Base-by-base conservation (phyloP, 1,284 basidiomycete species). In the Trametes sp. region DNA sequence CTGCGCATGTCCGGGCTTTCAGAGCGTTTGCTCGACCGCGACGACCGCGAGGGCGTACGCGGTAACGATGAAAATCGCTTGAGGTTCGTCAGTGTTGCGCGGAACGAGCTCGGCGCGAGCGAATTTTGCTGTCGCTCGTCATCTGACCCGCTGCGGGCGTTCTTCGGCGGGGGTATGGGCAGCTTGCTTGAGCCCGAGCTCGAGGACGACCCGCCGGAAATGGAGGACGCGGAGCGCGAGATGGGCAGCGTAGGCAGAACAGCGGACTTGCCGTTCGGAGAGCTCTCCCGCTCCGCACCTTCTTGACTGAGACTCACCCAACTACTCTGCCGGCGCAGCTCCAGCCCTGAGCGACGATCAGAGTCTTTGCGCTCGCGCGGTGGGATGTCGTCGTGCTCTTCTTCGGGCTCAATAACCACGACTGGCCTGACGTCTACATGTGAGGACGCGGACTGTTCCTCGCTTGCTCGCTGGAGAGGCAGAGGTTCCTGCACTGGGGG, bases 21-120 rank as follows among this genome's bases (percentile, higher is more conserved):
- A 4, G 66, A 67, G 13, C 52, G 56, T 35, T 61, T 63, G 53
- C 62, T 65, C 3, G 69, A 65, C 21, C 38, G 56, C 4, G 66
- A 67, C 26, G 66, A 63, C 14, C 66, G 70, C 61, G 84, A 84
- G 38, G 87, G 85, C 10, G 86, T 82, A 44, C 84, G 82, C 21
- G 88, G 87, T 56, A 91, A 75, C 2, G 87, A 80, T 19, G 80
- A 83, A 61, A 87, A 85, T 13, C 87, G 84, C 75, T 86, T 92
- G 36, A 79, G 63, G 62, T 71, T 76, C 11, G 66, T 64, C 13
- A 75, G 63, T 23, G 70, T 73, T 28, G 68, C 64, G 54, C 63
- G 71, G 59, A 74, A 69, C 28, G 70, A 62, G 50, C 72, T 74
- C n/a, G 62, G 65, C 26, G 66, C 67, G 26, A 67, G 61, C 21